phyloP scores from a whole-genome alignment of 1,284 basidiomycete genomes.

The Leccinum subrobustum region DNA sequence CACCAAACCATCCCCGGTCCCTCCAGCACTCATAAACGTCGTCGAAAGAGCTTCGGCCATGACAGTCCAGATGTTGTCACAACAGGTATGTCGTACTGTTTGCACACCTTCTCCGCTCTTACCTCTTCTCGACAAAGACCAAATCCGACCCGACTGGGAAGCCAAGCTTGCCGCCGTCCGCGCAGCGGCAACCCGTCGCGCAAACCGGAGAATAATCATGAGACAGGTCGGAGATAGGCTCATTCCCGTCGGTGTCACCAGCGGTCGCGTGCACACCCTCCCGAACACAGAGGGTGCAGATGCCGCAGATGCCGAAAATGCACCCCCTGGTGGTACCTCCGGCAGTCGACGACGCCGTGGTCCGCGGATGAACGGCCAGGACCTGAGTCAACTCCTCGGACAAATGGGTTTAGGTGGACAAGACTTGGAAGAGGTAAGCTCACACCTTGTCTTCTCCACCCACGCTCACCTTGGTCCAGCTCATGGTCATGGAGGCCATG shows the following conservation, averaged over 20 bases:
- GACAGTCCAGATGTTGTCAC: conserved; percentile 88
- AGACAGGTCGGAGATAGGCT: conserved; percentile 96
- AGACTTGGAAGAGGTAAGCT: conserved; percentile 82
- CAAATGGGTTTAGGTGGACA: conserved; percentile 71
- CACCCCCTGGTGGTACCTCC: conserved; percentile 38
- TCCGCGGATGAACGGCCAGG: conserved; percentile 53
- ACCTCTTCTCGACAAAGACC: conserved; percentile 52
- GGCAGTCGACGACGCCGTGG: conserved; percentile 61
- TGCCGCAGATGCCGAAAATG: conserved; percentile 39
- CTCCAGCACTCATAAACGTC: conserved; percentile 59
- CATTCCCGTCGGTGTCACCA: conserved; percentile 94
- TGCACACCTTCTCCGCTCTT: conserved; percentile 9
- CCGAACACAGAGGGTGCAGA: conserved; percentile 49
- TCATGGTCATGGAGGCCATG: conserved; percentile 99
- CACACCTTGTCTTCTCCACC: not conserved
- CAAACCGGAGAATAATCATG: conserved; percentile 97
- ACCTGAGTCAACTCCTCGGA: conserved; percentile 58
- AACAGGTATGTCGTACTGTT: conserved; percentile 53
- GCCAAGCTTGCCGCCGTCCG: conserved; percentile 86
- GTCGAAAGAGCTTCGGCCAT: conserved; percentile 75
- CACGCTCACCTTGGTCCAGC: conserved; percentile 43
- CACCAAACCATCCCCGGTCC: conserved; percentile 36
- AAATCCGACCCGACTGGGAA: conserved; percentile 95
- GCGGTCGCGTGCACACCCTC: conserved; percentile 69
- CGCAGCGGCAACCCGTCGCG: conserved; percentile 84